Evolutionary conservation across 202 grass and related monocot genomes (phyloP).

Genomic region (Brachypodium distachyon): DNA sequence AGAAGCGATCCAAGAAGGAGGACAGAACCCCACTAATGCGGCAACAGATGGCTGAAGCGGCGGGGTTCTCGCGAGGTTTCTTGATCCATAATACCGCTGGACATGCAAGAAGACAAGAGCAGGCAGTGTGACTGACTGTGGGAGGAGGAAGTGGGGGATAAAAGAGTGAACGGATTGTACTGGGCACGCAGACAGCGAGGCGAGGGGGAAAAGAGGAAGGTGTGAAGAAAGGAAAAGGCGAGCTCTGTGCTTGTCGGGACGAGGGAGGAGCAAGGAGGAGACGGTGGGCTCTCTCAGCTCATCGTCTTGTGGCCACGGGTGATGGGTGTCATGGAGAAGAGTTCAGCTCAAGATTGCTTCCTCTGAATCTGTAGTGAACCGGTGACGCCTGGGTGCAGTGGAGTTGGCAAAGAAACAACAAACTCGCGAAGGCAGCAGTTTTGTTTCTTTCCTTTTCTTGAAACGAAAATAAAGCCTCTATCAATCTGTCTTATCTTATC

Average conservation of each 20-base stretch:
- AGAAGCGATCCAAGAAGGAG: conserved; percentile 14
- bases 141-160: conserved; percentile 13
- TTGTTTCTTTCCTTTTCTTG: neutral
- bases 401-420: neutral
- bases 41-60: neutral
- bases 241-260: conserved; percentile 35
- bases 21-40: conserved; percentile 15
- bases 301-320: conserved; percentile 23
- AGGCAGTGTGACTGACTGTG: too few relatives aligned
- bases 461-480: neutral
- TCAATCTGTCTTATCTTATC: too few relatives aligned
- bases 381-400: neutral
- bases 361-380: conserved; percentile 1
- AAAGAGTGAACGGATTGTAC: conserved; percentile 22
- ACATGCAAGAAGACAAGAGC: conserved; percentile 25
- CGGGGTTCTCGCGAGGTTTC: conserved; percentile 55
- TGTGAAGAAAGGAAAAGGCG: conserved; percentile 20
- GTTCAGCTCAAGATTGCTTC: conserved; percentile 10
- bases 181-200: conserved; percentile 11
- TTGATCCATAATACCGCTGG: conserved; percentile 39
- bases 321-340: conserved; percentile 10
- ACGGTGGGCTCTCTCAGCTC: neutral
- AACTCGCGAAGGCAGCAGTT: neutral
- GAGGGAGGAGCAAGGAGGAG: neutral
- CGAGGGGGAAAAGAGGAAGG: conserved; percentile 1